A percentile compares a stretch with the other conserved stretches of the same genome.
Evolutionary conservation across 139 green algal species (phyloP).

Genomic region (Chlamydomonas sp.): DNA sequence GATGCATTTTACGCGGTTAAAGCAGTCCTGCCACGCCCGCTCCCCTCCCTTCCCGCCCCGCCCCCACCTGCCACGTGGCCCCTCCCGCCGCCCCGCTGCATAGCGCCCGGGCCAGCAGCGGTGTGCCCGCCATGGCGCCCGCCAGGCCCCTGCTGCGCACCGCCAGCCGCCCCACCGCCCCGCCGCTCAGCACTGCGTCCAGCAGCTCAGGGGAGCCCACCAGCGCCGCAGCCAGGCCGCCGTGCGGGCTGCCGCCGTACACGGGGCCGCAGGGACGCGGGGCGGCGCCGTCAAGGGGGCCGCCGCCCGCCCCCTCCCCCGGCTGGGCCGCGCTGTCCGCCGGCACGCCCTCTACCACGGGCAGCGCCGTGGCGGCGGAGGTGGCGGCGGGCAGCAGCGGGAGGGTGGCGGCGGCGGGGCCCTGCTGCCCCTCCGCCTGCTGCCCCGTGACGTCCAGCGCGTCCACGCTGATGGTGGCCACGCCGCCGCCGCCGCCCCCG

Average conservation of each 20-base stretch:
- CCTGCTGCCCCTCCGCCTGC: neutral
- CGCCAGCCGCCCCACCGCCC: neutral
- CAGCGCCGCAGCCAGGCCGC: constrained; percentile 5
- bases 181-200: constrained; percentile 10
- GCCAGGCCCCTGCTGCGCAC: constrained; percentile 2
- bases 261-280: neutral
- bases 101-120: neutral
- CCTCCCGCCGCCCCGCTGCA: neutral
- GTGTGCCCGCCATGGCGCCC: constrained; percentile 2
- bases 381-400: neutral
- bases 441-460: neutral
- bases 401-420: neutral
- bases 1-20: too few relatives aligned
- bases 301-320: neutral
- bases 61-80: neutral
- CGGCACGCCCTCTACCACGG: too few relatives aligned
- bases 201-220: constrained; percentile 12
- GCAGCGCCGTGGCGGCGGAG: neutral
- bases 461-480: neutral
- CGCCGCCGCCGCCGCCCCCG: neutral
- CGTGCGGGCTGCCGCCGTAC: constrained; percentile 1
- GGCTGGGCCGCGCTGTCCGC: too few relatives aligned
- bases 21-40: too few relatives aligned
- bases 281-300: neutral
- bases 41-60: neutral